Conservation (phyloP, 2,329 filamentous ascomycete genomes). For the Diplodia sapinea region DNA sequence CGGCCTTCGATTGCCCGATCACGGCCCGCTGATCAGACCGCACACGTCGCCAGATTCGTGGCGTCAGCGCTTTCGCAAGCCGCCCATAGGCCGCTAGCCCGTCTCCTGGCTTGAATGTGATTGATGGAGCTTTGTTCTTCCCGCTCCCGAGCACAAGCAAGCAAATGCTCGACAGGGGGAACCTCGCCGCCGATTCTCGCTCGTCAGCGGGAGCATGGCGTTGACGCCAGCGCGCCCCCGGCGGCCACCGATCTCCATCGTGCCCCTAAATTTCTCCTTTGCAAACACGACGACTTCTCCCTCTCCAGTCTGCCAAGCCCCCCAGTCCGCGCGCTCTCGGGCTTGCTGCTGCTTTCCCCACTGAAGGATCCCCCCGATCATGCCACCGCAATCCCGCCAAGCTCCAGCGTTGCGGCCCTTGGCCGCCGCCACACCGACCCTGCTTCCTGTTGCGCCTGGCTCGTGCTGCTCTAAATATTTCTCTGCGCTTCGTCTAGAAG, state of each 20-base stretch:
- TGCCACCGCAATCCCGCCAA: slow-evolving; percentile 28
- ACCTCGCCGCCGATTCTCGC: slow-evolving; percentile 14
- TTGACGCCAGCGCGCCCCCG: slow-evolving; percentile 8
- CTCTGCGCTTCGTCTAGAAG: slow-evolving; percentile 11
- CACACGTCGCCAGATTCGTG: slow-evolving; percentile 19
- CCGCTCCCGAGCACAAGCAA: slow-evolving; percentile 25
- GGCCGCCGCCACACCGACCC: slow-evolving; percentile 19
- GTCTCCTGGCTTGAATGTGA: slow-evolving; percentile 24
- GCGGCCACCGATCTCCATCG: slow-evolving; percentile 23
- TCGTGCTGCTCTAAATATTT: slow-evolving; percentile 29
- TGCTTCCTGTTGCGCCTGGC: slow-evolving; percentile 20
- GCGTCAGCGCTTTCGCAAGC: slow-evolving; percentile 21
- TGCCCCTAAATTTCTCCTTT: slow-evolving; percentile 29
- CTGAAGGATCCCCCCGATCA: slow-evolving; percentile 29
- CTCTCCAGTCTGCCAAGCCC: slow-evolving; percentile 10
- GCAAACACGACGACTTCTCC: slow-evolving; percentile 21
- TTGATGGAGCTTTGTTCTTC: slow-evolving; percentile 29
- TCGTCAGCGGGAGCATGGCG: slow-evolving; percentile 17
- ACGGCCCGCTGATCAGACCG: slow-evolving; percentile 24
- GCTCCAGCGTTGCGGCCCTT: slow-evolving; percentile 23
- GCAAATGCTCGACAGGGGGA: slow-evolving; percentile 26
- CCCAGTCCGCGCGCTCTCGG: not conserved
- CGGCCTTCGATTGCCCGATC: slow-evolving; percentile 20
- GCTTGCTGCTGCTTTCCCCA: slow-evolving; percentile 17
- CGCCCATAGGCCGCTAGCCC: slow-evolving; percentile 24